These are phyloP conservation scores for Jaapia argillacea DNA, from an alignment of 768 basidiomycete genomes.

Conservation along the genomic window DNA sequence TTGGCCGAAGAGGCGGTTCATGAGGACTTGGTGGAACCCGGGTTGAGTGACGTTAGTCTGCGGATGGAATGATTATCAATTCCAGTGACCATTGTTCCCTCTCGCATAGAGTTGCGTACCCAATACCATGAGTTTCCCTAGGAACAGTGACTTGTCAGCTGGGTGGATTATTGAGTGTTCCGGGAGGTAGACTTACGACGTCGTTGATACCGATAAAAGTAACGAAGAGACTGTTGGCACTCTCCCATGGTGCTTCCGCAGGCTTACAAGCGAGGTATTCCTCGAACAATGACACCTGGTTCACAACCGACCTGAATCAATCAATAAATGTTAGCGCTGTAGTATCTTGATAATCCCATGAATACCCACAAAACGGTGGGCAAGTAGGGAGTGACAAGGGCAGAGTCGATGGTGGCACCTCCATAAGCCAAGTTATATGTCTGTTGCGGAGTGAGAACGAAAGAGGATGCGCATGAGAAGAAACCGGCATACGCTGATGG, in stretches of 20 bases:
- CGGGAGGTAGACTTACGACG: slow-evolving; percentile 18
- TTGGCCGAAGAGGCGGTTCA: slow-evolving; percentile 24
- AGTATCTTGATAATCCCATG: background rate
- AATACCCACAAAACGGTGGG: slow-evolving; percentile 24
- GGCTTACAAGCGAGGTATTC: slow-evolving; percentile 22
- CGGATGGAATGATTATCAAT: background rate
- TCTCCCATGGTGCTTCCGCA: slow-evolving; percentile 20
- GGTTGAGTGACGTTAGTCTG: slow-evolving; percentile 25
- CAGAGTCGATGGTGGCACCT: slow-evolving; percentile 26
- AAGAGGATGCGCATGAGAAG: no score
- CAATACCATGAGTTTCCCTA: slow-evolving; percentile 40
- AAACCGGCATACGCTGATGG: slow-evolving; percentile 36
- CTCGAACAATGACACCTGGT: slow-evolving; percentile 24
- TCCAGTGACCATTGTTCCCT: no score
- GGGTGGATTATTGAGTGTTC: background rate
- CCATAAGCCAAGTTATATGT: slow-evolving; percentile 26
- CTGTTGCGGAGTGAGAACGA: slow-evolving; percentile 9
- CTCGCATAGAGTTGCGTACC: slow-evolving; percentile 19
- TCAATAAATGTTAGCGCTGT: background rate
- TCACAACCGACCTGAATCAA: slow-evolving; percentile 20
- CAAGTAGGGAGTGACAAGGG: slow-evolving; percentile 24
- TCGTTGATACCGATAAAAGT: slow-evolving; percentile 30
- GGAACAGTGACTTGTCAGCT: background rate
- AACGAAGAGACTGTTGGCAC: slow-evolving; percentile 23
- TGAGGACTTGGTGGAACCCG: slow-evolving; percentile 22